Evolutionary conservation across 805 yeast genomes (phyloP).

Genomic region (Cyberlindnera misumaiensis): DNA sequence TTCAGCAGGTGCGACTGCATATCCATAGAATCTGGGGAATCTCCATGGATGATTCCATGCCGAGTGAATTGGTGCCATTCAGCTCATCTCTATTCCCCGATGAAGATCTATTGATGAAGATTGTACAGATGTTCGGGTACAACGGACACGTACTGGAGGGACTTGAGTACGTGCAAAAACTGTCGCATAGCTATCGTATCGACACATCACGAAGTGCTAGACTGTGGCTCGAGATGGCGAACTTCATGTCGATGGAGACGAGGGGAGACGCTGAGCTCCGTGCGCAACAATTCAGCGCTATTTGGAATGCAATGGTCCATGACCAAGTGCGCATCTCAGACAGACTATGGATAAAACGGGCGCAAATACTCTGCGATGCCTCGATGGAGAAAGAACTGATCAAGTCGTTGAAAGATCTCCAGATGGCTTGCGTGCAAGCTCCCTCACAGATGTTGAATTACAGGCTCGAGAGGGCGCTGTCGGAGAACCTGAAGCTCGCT

Average conservation of each 20-base stretch:
- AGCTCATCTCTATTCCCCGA: slow-evolving; percentile 18
- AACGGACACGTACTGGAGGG: slow-evolving; percentile 9
- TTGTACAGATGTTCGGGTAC: slow-evolving; percentile 15
- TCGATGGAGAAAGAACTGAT: slow-evolving; percentile 6
- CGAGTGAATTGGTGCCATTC: slow-evolving; percentile 3
- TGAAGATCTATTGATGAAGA: slow-evolving; percentile 8
- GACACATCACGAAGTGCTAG: slow-evolving; percentile 1
- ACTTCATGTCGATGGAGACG: slow-evolving; percentile 6
- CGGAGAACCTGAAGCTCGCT: slow-evolving; percentile 8
- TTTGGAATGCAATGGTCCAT: slow-evolving; percentile 15
- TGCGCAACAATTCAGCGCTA: slow-evolving; percentile 4
- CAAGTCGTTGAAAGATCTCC: slow-evolving; percentile 11
- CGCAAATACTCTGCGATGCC: slow-evolving; percentile 4
- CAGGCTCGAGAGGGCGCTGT: slow-evolving; percentile 10
- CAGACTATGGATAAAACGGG: slow-evolving; percentile 10
- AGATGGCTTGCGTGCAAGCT: slow-evolving; percentile 3
- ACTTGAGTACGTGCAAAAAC: slow-evolving; percentile 9
- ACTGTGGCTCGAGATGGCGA: slow-evolving; percentile 15
- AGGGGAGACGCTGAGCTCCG: slow-evolving; percentile 1
- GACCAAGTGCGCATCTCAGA: slow-evolving; percentile 7
- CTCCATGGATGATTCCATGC: slow-evolving; percentile 2
- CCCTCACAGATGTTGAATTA: background rate
- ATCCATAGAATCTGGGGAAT: slow-evolving; percentile 20
- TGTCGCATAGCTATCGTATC: slow-evolving; percentile 10
- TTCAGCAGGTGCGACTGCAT: slow-evolving; percentile 16